Conservation (phyloP, 2,329 filamentous ascomycete species). For the Falciphora oryzae region DNA sequence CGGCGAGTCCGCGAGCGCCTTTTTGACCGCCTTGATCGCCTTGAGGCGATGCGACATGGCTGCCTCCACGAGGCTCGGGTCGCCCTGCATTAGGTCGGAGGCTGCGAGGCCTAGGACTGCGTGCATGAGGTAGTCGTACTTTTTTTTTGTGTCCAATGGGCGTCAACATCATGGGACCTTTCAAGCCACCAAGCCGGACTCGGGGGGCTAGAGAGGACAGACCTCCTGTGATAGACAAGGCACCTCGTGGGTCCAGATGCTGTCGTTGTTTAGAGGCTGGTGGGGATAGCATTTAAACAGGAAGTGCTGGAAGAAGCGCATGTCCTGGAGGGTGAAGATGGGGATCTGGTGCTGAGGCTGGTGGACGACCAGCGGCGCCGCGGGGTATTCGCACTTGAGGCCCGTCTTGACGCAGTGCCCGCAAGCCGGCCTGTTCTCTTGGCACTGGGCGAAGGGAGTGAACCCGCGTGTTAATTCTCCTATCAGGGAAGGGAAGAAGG, state of each 20-base stretch:
- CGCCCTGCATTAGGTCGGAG: constrained; percentile 52
- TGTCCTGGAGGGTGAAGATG: constrained; percentile 55
- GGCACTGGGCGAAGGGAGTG: constrained; percentile 43
- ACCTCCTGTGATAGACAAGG: constrained; percentile 62
- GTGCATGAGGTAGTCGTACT: constrained; percentile 66
- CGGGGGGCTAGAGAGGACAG: constrained; percentile 20
- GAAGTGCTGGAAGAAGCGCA: constrained; percentile 66
- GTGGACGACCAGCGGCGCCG: constrained; percentile 42
- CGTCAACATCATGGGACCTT: too few species aligned
- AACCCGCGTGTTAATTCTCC: too few species aligned
- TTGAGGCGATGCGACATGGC: constrained; percentile 61
- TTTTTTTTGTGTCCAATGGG: constrained; percentile 20
- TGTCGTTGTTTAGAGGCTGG: constrained; percentile 59
- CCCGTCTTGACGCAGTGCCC: constrained; percentile 58
- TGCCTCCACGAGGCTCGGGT: constrained; percentile 45
- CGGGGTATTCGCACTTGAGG: constrained; percentile 57
- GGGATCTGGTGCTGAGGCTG: constrained; percentile 55
- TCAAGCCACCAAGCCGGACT: too few species aligned
- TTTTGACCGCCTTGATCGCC: constrained; percentile 58
- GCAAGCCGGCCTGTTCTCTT: constrained; percentile 59
- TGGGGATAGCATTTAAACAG: constrained; percentile 56
- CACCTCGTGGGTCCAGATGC: constrained; percentile 61
- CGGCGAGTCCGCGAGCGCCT: constrained; percentile 39
- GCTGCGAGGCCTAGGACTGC: constrained; percentile 63
- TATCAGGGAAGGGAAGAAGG: not conserved